Evolutionary conservation across 495 filamentous ascomycete genomes (phyloP), one percentile per base, ranked within the genome.

Genomic region (Penicillium lagena): DNA sequence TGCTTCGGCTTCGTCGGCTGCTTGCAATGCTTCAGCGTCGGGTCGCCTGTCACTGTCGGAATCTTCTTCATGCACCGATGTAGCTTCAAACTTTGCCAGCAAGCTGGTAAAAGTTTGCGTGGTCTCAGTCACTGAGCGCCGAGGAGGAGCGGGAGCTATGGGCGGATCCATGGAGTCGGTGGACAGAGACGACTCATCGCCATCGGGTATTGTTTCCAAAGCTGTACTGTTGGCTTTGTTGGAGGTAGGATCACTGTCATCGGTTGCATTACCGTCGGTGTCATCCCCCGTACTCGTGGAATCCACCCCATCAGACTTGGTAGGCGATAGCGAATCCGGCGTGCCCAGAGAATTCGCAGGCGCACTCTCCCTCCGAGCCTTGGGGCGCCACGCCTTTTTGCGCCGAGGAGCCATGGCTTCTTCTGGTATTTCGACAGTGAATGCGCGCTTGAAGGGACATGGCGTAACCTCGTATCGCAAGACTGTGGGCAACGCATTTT

Each of bases 381-480:
- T 79, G 9, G 86, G 86, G 29, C 71, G 81, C 84, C 85, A 89
- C 33, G 84, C 79, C 47, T 71, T 78, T 63, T 80, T 85, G 48
- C 73, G 81, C 35, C 81, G 63, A 3, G 86, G 85, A 4, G 78
- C 81, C 49, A 73, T 67, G 1, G 81, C 81, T 39, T 76, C 70
- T 44, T 86, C 82, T 5, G 90, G 89, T 31, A 94, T 64, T 43
- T 85, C 76, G 15, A 93, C 81, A 1, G 77, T 82, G 46, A 93
- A 90, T 4, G 77, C 72, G 39, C 88, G 71, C 49, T 82, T 73
- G 62, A 96, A 96, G 9, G 90, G 90, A 69, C 88, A 95, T 38
- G 79, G 77, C 0, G 89, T 95, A 47, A 85, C 85, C 64, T 96
- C 90, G 59, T 91, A 96, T 43, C 81, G 81, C 35, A 95, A 66